Percentiles rank a stretch among this genome's conserved stretches.
These are phyloP conservation scores for Saksenaea oblongispora DNA, from an alignment of 371 early-diverging fungal genomes.

Conservation along the genomic window DNA sequence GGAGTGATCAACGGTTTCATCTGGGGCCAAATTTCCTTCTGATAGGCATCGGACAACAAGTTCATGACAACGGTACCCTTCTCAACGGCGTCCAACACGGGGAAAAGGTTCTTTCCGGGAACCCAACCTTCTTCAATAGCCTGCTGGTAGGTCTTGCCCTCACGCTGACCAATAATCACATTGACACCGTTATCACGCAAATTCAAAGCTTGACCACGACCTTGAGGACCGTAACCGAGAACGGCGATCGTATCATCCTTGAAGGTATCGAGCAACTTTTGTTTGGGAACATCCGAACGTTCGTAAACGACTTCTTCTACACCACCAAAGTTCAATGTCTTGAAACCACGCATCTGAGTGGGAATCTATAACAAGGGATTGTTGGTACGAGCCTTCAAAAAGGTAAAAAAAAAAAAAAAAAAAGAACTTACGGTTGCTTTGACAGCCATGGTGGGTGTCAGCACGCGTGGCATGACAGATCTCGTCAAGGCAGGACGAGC, in stretches of 20 bases:
- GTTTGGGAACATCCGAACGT: conserved; percentile 91
- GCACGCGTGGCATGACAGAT: conserved; percentile 23
- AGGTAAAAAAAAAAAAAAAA: neutral
- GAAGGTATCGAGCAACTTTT: conserved; percentile 90
- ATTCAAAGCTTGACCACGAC: conserved; percentile 96
- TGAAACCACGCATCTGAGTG: conserved; percentile 77
- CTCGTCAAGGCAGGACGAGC: conserved; percentile 33
- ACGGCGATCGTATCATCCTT: conserved; percentile 94
- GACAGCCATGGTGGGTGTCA: conserved; percentile 12
- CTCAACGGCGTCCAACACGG: conserved; percentile 89
- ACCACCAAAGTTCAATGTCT: conserved; percentile 96
- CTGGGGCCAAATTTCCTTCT: conserved; percentile 90
- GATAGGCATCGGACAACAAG: conserved; percentile 96
- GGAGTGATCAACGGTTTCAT: conserved; percentile 90
- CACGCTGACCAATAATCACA: conserved; percentile 94
- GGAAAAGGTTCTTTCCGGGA: conserved; percentile 93
- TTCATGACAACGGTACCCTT: conserved; percentile 94
- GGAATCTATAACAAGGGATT: conserved; percentile 12
- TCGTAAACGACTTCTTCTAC: conserved; percentile 92
- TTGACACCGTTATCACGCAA: conserved; percentile 95
- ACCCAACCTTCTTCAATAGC: conserved; percentile 96
- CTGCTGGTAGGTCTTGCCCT: conserved; percentile 92
- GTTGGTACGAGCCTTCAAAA: too few species aligned
- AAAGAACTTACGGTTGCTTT: neutral
- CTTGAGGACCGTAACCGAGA: conserved; percentile 97